phyloP scores from a whole-genome alignment of 2,329 filamentous ascomycete species.

The Beauveria caledonica region DNA sequence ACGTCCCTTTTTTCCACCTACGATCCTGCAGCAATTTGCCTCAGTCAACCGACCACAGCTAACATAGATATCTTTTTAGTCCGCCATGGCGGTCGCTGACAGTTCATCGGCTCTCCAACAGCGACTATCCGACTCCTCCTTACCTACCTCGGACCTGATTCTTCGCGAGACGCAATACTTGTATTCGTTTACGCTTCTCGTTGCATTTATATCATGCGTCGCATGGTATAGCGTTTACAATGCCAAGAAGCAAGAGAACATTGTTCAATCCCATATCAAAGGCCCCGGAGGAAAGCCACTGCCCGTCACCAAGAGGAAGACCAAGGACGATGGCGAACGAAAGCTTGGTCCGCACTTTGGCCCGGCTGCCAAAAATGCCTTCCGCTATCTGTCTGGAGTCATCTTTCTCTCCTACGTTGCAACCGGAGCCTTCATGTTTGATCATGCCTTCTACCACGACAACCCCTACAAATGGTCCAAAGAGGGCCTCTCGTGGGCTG shows the following conservation, averaged over 20 bases:
- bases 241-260: constrained; percentile 40
- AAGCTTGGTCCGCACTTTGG: constrained; percentile 49
- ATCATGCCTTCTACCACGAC: constrained; percentile 55
- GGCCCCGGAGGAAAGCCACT: constrained; percentile 88
- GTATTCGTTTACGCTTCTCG: constrained; percentile 44
- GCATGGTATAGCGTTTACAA: constrained; percentile 46
- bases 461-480: constrained; percentile 30
- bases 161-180: constrained; percentile 40
- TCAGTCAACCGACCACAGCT: neutral
- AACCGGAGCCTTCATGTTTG: constrained; percentile 64
- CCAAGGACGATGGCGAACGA: constrained; percentile 38
- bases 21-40: neutral
- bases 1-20: neutral
- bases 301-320: constrained; percentile 55
- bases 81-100: constrained; percentile 29
- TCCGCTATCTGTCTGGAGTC: constrained; percentile 65
- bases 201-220: constrained; percentile 42
- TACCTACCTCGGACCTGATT: constrained; percentile 31
- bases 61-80: constrained; percentile 15
- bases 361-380: constrained; percentile 59
- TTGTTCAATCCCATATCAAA: constrained; percentile 41
- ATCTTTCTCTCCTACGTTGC: constrained; percentile 67
- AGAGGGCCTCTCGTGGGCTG: constrained; percentile 60
- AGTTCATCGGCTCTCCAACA: constrained; percentile 20
- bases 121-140: constrained; percentile 4